These are phyloP conservation scores for Microbotryum lychnidis-dioicae DNA, from an alignment of 1,284 basidiomycete species.

Conservation along the genomic window DNA sequence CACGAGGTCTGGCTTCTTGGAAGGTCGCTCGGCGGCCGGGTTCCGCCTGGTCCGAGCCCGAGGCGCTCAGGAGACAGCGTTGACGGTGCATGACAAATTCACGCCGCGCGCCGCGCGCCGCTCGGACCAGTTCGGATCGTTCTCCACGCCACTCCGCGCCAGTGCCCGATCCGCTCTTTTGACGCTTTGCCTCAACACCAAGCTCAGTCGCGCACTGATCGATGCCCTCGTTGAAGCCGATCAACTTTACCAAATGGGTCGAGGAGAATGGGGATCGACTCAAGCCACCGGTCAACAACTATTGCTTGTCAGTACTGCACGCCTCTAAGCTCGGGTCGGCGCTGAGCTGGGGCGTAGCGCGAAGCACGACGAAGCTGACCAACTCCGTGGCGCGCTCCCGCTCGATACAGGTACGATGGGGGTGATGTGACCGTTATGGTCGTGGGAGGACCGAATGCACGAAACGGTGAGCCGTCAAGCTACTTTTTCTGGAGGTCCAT, in stretches of 20 bases:
- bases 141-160: too few relatives aligned
- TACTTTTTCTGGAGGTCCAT: background rate
- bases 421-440: slow-evolving; percentile 83
- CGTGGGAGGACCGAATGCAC: slow-evolving; percentile 83
- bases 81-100: too few relatives aligned
- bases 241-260: slow-evolving; percentile 82
- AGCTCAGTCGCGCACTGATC: too few relatives aligned
- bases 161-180: too few relatives aligned
- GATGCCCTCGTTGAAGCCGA: slow-evolving; percentile 42
- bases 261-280: slow-evolving; percentile 65
- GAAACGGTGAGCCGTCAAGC: slow-evolving; percentile 46
- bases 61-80: too few relatives aligned
- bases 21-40: too few relatives aligned
- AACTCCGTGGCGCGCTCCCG: background rate
- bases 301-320: slow-evolving; percentile 15
- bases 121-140: too few relatives aligned
- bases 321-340: background rate
- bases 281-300: slow-evolving; percentile 66
- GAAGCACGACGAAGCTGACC: slow-evolving; percentile 47
- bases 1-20: too few relatives aligned
- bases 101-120: too few relatives aligned
- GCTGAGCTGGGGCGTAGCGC: too few relatives aligned
- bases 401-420: slow-evolving; percentile 67
- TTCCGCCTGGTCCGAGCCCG: too few relatives aligned
- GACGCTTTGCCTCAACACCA: too few relatives aligned